Conservation (phyloP, 2,329 filamentous ascomycete species). For the Claviceps sp. region DNA sequence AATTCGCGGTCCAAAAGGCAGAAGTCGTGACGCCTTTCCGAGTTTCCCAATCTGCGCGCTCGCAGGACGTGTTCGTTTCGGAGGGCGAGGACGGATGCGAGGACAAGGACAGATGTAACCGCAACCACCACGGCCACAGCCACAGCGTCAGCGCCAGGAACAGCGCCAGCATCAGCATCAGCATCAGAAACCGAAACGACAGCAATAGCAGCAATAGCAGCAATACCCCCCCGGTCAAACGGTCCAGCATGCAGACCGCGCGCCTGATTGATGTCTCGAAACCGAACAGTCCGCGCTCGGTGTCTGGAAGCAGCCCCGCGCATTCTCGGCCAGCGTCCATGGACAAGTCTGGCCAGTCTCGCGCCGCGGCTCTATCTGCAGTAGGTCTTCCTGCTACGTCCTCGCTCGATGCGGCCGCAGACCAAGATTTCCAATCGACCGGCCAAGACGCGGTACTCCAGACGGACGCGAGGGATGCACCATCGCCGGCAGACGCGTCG, state of each 20-base stretch:
- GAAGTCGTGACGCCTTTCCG: slow-evolving; percentile 43
- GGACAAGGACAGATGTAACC: no score
- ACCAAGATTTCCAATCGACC: slow-evolving; percentile 11
- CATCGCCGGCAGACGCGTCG: neutral
- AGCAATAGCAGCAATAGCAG: slow-evolving; percentile 27
- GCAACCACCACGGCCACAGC: no score
- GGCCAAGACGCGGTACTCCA: neutral
- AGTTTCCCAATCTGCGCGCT: slow-evolving; percentile 39
- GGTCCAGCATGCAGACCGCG: slow-evolving; percentile 39
- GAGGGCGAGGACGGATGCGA: no score
- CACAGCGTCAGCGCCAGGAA: no score
- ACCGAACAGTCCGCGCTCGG: slow-evolving; percentile 32
- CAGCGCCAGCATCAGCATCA: no score
- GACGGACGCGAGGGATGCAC: neutral
- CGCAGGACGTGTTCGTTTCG: slow-evolving; percentile 31
- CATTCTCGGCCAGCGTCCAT: slow-evolving; percentile 35
- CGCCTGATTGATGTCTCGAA: slow-evolving; percentile 44
- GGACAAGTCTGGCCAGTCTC: slow-evolving; percentile 29
- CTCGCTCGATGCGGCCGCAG: slow-evolving; percentile 23
- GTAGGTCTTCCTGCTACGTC: slow-evolving; percentile 25
- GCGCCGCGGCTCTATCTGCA: slow-evolving; percentile 26
- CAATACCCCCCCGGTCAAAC: slow-evolving; percentile 22
- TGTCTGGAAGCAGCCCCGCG: slow-evolving; percentile 36
- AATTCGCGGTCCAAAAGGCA: slow-evolving; percentile 40
- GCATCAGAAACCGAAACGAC: slow-evolving; percentile 16